phyloP scores from a whole-genome alignment of 2,329 filamentous ascomycete genomes.

The Aspergillus carbonarius region DNA sequence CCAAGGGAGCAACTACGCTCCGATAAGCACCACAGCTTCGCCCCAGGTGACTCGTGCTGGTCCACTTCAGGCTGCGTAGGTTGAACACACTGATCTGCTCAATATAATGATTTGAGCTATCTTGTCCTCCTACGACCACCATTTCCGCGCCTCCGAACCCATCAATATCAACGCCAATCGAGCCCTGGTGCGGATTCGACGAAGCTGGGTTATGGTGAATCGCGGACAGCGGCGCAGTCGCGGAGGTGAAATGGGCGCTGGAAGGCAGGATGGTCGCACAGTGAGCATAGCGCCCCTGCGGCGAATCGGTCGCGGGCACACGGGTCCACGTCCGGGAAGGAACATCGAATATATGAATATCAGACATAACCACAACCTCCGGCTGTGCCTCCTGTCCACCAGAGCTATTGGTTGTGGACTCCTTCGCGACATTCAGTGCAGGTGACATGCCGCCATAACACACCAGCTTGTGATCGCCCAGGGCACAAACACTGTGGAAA shows the following conservation, averaged over 20 bases:
- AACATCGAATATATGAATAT: constrained; percentile 94
- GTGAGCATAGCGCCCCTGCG: constrained; percentile 93
- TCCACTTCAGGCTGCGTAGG: constrained; percentile 91
- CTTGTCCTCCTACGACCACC: constrained; percentile 94
- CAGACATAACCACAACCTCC: constrained; percentile 95
- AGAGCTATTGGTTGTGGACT: constrained; percentile 41
- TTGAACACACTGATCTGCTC: constrained; percentile 99
- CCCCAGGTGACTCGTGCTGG: constrained; percentile 78
- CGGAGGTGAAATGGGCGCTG: constrained; percentile 79
- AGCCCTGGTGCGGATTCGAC: constrained; percentile 80
- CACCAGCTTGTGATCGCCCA: constrained; percentile 94
- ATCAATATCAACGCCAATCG: constrained; percentile 84
- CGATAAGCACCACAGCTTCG: constrained; percentile 95
- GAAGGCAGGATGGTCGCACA: constrained; percentile 92
- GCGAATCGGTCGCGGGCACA: constrained; percentile 74
- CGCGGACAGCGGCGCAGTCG: constrained; percentile 78
- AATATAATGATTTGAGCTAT: constrained; percentile 97
- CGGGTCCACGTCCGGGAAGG: constrained; percentile 79
- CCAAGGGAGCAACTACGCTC: constrained; percentile 85
- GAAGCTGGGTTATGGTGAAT: constrained; percentile 86
- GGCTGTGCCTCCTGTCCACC: constrained; percentile 64
- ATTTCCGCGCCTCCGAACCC: constrained; percentile 92
- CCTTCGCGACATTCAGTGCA: constrained; percentile 51
- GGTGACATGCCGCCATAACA: constrained; percentile 99
- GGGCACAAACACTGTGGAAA: constrained; percentile 91